Percentiles rank a stretch among this genome's conserved stretches.
Evolutionary conservation across 148 eudicot species (phyloP).

Genomic region (Spergularia marina): DNA sequence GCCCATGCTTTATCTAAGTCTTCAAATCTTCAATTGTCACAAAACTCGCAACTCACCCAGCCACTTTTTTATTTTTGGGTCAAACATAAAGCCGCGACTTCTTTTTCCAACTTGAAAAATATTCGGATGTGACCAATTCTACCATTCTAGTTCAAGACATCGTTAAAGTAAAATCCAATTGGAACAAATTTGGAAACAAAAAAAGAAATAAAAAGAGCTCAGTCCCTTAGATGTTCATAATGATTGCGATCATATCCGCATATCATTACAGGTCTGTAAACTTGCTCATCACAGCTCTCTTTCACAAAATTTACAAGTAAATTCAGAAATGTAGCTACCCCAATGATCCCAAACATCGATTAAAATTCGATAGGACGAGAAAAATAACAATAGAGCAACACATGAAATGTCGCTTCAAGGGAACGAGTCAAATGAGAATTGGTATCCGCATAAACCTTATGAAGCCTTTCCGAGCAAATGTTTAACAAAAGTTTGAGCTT

Average conservation of each 20-base stretch:
- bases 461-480: constrained; percentile 25
- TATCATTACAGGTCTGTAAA: constrained; percentile 80
- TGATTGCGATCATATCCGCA: constrained; percentile 74
- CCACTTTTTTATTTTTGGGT: no score
- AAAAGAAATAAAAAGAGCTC: constrained; percentile 22
- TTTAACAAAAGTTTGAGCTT: neutral
- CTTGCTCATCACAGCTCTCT: constrained; percentile 46
- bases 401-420: constrained; percentile 65
- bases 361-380: constrained; percentile 10
- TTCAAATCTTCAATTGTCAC: neutral
- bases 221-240: constrained; percentile 60
- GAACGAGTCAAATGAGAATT: constrained; percentile 70
- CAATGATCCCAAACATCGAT: constrained; percentile 20
- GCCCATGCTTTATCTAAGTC: no score
- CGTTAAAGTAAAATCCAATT: no score
- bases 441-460: constrained; percentile 47
- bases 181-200: neutral
- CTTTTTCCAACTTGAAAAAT: no score
- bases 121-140: no score
- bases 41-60: neutral
- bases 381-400: constrained; percentile 31
- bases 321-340: constrained; percentile 39
- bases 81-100: no score
- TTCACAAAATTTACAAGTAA: neutral
- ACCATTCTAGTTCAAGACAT: no score